Conservation (phyloP, 768 basidiomycete species). For the Panaeolus cyanescens region DNA sequence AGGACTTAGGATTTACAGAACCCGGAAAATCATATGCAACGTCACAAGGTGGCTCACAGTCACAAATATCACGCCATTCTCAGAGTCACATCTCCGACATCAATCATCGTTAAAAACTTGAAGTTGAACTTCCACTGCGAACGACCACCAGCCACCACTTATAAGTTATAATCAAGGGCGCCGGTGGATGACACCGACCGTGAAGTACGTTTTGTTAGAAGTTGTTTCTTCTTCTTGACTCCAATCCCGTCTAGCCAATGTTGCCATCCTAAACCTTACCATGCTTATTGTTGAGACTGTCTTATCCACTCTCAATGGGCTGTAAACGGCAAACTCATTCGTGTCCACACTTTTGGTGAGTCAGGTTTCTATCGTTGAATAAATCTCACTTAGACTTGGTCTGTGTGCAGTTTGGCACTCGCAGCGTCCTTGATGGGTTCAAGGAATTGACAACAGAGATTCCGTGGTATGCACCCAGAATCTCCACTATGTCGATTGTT, state of each 20-base stretch:
- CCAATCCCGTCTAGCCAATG: constrained; percentile 28
- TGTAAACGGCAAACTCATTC: constrained; percentile 30
- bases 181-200: constrained; percentile 18
- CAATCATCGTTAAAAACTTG: too few species aligned
- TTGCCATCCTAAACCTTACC: constrained; percentile 28
- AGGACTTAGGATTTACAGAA: too few species aligned
- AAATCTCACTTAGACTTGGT: not conserved
- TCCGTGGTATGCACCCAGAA: constrained; percentile 26
- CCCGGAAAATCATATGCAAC: too few species aligned
- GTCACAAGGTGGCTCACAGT: too few species aligned
- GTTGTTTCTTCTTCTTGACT: not conserved
- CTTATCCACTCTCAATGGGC: constrained; percentile 26
- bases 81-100: too few species aligned
- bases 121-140: too few species aligned
- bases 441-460: constrained; percentile 28
- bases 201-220: too few species aligned
- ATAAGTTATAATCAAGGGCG: constrained; percentile 32
- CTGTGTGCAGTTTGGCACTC: constrained; percentile 29
- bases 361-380: not conserved
- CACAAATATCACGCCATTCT: too few species aligned
- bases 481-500: too few species aligned
- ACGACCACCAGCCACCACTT: too few species aligned
- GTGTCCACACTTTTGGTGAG: constrained; percentile 25
- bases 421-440: constrained; percentile 41
- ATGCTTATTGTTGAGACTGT: not conserved